Evolutionary conservation across 179 eudicot species (phyloP), one percentile per base, ranked within the genome.

Genomic region (Carnegiea gigantea): DNA sequence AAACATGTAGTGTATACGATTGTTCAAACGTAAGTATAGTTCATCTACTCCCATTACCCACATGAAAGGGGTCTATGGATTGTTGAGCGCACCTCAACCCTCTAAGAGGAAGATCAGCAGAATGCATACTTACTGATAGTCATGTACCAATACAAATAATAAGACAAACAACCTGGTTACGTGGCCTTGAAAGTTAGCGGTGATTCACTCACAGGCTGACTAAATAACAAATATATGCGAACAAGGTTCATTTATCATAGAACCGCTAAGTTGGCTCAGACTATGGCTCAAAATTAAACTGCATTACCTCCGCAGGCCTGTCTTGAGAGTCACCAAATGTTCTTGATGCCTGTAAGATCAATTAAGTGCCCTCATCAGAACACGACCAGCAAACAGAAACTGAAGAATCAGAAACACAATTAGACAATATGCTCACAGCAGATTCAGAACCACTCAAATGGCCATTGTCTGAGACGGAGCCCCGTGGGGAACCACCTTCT

Each of bases 401-500:
- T 15, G 9, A 71, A 57, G 12, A 76, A 73, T 24, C 49, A 48
- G 33, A 26, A 8, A 10, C 49, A 60, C 53, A 20, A 46, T 28
- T 65, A 53, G 62, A 76, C 12, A 7, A 48, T 40, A 48, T 40
- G 79, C 87, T 80, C 59, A 88, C 86, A 44, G 80, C 83, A 75
- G 87, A 82, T 60, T 90, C 92, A 5, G 90, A 80, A 71, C 79
- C 82, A 73, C 86, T 88, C 7, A 79, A 70, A 87, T 84, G 83
- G 26, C 92, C 92, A 49, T 88, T 89, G 33, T 92, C 93, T 6
- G 88, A 80, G 26, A 82, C 78, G 33, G 89, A 83, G 9, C 82
- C 85, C 86, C 87, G 86, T 4, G 91, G 92, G 9, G 95, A 90
- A 77, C 83, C 77, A 9, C 91, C 95, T 82, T 92, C 95, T 68